Base-by-base conservation (phyloP, 192 early-diverging fungal species). In the Podila epigama region DNA sequence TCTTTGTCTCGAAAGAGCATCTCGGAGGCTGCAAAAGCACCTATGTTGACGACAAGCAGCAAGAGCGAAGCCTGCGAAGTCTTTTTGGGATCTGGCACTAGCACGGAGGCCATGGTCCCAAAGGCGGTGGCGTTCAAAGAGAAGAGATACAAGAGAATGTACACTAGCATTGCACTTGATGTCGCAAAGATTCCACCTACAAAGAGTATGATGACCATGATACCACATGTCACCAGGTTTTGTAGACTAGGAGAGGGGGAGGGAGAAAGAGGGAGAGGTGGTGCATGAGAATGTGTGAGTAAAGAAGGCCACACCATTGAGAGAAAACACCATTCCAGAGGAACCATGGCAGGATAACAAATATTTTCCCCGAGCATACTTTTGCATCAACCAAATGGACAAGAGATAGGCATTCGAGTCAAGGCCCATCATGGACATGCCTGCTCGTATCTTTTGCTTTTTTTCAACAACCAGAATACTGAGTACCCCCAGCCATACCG, bases 391-490 rank as follows among this genome's bases (percentile, higher is more conserved):
- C 73, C 73, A 77, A 20, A 77, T 9, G 2, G 73, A 77, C 29
- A 50, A 27, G 16, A 77, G 50, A 28, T 77, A 77, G 8, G 73
- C 28, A n/a, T 73, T 48, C 44, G n/a, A 48, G 18, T 15, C 22
- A 0, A 42, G 12, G 15, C 81, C 81, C 81, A 79, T 78, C 59
- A 79, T 78, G 25, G 75, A 29, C 75, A 82, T 78, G 22, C 63
- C 57, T 51, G 48, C 42, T 13, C 73, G 52, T 22, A 82, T 82
- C 37, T 60, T 58, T 8, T 71, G 51, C 36, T 66, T 65, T 33
- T 82, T 82, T 28, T 82, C 81, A 20, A 65, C 61, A 5, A 64
- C 59, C 12, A 82, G 51, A 15, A 72, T 61, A n/a, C 59, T 70
- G 51, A 82, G 35, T 16, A 82, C 65, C 3, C 67, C 69, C 10